These are phyloP conservation scores for Silene coronaria DNA, from an alignment of 179 eudicot species.

Conservation along the genomic window DNA sequence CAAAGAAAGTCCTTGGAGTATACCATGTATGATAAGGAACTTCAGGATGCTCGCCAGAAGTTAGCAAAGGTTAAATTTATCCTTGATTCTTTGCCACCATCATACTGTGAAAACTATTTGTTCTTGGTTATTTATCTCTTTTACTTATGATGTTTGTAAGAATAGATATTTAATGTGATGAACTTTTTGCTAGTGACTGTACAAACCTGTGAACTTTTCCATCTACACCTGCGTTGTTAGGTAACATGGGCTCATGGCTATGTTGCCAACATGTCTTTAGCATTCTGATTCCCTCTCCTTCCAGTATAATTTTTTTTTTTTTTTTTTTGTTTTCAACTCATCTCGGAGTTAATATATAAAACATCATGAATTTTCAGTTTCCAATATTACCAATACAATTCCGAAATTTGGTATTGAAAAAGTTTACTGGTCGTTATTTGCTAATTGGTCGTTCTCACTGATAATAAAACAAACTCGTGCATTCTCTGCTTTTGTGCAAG, in stretches of 20 bases:
- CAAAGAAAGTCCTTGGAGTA: constrained; percentile 90
- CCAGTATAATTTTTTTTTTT: background rate
- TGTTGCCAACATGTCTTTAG: background rate
- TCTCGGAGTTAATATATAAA: background rate
- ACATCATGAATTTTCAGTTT: background rate
- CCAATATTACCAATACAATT: background rate
- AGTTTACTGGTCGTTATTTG: background rate
- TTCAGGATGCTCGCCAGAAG: constrained; percentile 76
- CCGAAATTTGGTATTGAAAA: background rate
- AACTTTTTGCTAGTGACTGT: background rate
- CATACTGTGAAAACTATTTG: background rate
- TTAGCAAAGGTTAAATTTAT: constrained; percentile 56
- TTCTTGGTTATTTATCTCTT: too few species aligned
- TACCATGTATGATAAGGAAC: constrained; percentile 86
- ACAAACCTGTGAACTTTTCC: background rate
- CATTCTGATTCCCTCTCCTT: background rate
- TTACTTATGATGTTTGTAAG: background rate
- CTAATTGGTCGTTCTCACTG: too few species aligned
- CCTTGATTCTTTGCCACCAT: background rate
- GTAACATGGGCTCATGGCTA: constrained; percentile 2
- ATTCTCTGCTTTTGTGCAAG: background rate
- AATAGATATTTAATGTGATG: background rate
- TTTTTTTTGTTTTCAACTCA: background rate
- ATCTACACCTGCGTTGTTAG: background rate
- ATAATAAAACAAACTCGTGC: too few species aligned